Evolutionary conservation across 2,329 filamentous ascomycete species (phyloP).

Genomic region (Tolypocladium endophyticum): DNA sequence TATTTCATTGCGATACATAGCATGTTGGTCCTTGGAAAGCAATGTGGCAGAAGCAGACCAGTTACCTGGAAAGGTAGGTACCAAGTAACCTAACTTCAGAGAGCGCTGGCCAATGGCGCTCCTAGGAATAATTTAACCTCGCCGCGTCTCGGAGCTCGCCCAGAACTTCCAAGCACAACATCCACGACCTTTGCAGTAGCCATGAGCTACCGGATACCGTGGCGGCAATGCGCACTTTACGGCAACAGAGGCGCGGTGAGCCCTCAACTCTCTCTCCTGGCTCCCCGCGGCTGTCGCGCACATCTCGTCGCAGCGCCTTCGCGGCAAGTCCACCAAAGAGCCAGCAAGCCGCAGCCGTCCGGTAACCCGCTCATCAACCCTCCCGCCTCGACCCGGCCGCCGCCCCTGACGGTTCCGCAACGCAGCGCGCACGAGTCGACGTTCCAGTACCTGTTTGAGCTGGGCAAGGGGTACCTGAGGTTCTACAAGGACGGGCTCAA

Average conservation of each 20-base stretch:
- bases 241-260: constrained; percentile 5
- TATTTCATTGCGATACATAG: no score
- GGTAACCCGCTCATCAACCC: constrained; percentile 50
- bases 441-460: constrained; percentile 39
- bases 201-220: constrained; percentile 22
- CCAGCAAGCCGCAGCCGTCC: constrained; percentile 8
- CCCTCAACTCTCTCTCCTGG: background rate
- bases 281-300: constrained; percentile 5
- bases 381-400: constrained; percentile 61
- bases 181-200: background rate
- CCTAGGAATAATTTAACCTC: background rate
- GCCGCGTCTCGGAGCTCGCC: background rate
- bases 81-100: background rate
- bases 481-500: constrained; percentile 87
- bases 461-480: constrained; percentile 64
- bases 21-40: background rate
- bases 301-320: constrained; percentile 5
- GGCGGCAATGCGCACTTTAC: constrained; percentile 16
- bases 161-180: background rate
- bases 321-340: constrained; percentile 12
- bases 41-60: background rate
- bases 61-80: background rate
- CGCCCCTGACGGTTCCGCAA: constrained; percentile 52
- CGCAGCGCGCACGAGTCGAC: constrained; percentile 27
- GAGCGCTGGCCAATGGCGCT: constrained; percentile 1